Conservation (phyloP, 768 basidiomycete species). For the Daedalea quercina region DNA sequence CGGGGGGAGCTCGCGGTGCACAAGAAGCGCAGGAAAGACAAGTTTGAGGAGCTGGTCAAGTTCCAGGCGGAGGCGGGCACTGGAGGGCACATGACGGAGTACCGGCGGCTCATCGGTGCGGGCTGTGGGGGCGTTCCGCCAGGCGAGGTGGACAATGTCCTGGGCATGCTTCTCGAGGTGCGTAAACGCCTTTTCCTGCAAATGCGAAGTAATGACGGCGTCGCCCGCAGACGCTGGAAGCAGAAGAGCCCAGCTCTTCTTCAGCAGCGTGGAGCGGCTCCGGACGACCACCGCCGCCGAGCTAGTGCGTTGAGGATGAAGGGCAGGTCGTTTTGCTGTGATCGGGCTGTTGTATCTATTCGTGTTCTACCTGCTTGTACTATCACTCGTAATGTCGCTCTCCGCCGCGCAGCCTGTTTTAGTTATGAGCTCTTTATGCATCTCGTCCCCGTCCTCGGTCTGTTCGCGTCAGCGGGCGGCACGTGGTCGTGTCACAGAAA, state of each 20-base stretch:
- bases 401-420: not conserved
- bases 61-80: slow-evolving; percentile 91
- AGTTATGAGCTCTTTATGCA: not conserved
- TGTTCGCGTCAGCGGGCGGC: too few species aligned
- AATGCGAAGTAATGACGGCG: slow-evolving; percentile 1
- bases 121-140: slow-evolving; percentile 85
- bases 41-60: slow-evolving; percentile 70
- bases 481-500: too few species aligned
- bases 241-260: slow-evolving; percentile 69
- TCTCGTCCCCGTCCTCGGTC: not conserved
- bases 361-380: not conserved
- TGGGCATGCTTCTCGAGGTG: slow-evolving; percentile 83
- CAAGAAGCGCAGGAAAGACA: slow-evolving; percentile 58
- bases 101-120: slow-evolving; percentile 80
- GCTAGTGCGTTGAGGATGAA: not conserved
- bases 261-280: slow-evolving; percentile 33
- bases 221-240: slow-evolving; percentile 61
- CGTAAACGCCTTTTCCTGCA: slow-evolving; percentile 15
- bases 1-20: slow-evolving; percentile 60
- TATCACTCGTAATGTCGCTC: not conserved
- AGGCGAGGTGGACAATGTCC: slow-evolving; percentile 82
- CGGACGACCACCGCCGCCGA: not conserved
- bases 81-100: slow-evolving; percentile 82
- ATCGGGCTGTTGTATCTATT: slow-evolving; percentile 2
- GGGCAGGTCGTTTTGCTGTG: not conserved